Evolutionary conservation across 2,329 filamentous ascomycete genomes (phyloP), one percentile per base, ranked within the genome.

Genomic region (Knufia fluminis): DNA sequence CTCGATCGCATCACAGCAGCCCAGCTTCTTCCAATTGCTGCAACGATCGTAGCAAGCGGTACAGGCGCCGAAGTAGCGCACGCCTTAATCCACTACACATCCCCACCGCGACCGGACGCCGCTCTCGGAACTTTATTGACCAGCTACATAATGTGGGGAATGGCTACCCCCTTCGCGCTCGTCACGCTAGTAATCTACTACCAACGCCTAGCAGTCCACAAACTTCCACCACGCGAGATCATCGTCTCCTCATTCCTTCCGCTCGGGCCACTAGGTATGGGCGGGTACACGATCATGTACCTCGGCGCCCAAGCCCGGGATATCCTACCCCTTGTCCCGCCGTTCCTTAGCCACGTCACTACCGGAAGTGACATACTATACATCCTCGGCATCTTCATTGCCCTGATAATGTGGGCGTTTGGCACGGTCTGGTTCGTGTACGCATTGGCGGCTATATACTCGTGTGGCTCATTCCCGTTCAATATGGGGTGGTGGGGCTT

Each of bases 81-180:
- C 6, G 69, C 76, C 12, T 70, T 87, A 0, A 16, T 35, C 20
- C 41, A 43, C 12, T 71, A 74, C 1, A 68, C 79, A 52, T 14
- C 20, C 45, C 22, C 14, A 6, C 66, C 67, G 0, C 65, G 74
- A 26, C 33, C 33, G 4, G 33, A 36, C 33, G 71, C 80, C 54
- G 80, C 79, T 3, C 67, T 85, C 10, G 76, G 74, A 50, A 87
- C 83, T 0, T 60, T 86, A 17, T 66, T 86, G 19, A 69, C 71
- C 14, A 81, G 76, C 20, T 88, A 86, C 62, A 68, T 85, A n/a
- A 74, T 87, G 51, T 86, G 80, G 81, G 83, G 83, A 0, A 78
- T 83, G 46, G 36, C 55, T 7, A 57, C 55, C 1, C 75, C 77
- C 0, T 66, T 86, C 40, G 77, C 81, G 0, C 71, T 82, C 63